A percentile compares a stretch with the other conserved stretches of the same genome.
Conservation (phyloP, 805 yeast genomes). For the Barnettozyma californica region DNA sequence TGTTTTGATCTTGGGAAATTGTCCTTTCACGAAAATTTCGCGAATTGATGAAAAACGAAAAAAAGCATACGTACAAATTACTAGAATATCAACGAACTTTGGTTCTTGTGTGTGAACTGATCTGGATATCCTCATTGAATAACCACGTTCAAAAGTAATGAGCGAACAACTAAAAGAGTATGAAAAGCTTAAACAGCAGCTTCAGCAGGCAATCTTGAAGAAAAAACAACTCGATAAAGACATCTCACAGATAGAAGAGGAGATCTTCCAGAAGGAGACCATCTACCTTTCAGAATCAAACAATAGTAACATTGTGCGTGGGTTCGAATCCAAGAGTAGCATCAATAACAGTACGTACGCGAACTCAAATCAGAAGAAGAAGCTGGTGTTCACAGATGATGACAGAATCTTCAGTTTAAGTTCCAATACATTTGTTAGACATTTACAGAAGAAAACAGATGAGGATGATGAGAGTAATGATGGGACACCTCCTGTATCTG, state of each 20-base stretch:
- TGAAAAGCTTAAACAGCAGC: constrained; percentile 57
- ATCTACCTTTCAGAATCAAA: constrained; percentile 67
- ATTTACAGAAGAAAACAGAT: constrained; percentile 44
- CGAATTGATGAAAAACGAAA: neutral
- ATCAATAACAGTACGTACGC: constrained; percentile 45
- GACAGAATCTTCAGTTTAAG: constrained; percentile 80
- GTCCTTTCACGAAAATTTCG: neutral
- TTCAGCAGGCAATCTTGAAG: constrained; percentile 55
- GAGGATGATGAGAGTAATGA: constrained; percentile 26
- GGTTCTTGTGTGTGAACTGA: neutral
- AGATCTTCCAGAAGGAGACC: constrained; percentile 72
- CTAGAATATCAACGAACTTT: neutral
- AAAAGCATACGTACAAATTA: no score
- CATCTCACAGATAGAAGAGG: constrained; percentile 63
- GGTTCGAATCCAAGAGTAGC: constrained; percentile 66
- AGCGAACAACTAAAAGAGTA: constrained; percentile 40
- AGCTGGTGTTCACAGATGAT: constrained; percentile 56
- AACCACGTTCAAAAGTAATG: neutral
- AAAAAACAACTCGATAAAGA: constrained; percentile 63
- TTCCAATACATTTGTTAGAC: constrained; percentile 62
- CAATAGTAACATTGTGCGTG: constrained; percentile 80
- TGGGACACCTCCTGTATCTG: constrained; percentile 17
- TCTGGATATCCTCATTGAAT: neutral
- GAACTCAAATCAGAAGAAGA: constrained; percentile 30
- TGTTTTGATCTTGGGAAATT: neutral